Percentiles rank a stretch among this genome's conserved stretches.
Conservation (phyloP, 129 eudicot species). For the Apium graveolens region DNA sequence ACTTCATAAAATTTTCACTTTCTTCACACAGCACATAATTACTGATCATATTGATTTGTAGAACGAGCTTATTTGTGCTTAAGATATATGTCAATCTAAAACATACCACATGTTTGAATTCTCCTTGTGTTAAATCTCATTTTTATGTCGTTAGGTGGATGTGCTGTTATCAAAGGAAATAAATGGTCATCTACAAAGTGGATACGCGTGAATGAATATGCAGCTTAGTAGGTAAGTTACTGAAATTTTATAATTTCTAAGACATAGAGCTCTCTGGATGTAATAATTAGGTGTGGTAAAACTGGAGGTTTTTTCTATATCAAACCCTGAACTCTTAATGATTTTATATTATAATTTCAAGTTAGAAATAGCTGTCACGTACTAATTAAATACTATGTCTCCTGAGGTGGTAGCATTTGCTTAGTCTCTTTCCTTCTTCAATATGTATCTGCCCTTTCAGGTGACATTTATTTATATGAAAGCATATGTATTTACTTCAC, state of each 20-base stretch:
- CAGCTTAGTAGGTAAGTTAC: constrained; percentile 25
- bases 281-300: background rate
- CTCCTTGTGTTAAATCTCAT: background rate
- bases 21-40: background rate
- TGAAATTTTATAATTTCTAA: background rate
- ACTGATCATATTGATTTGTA: background rate
- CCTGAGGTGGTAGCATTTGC: background rate
- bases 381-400: background rate
- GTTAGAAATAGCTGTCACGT: background rate
- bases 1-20: background rate
- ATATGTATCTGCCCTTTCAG: background rate
- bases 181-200: constrained; percentile 88
- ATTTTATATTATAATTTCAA: background rate
- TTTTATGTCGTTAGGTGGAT: constrained; percentile 43
- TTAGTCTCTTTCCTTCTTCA: background rate
- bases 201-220: constrained; percentile 53
- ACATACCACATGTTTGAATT: background rate
- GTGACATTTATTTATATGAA: background rate
- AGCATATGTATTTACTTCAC: background rate
- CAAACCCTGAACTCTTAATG: background rate
- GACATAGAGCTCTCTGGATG: background rate
- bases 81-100: background rate
- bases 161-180: constrained; percentile 75
- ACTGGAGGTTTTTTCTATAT: background rate
- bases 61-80: background rate